Conservation (phyloP, 148 eudicot species). For the Arctostaphylos glauca region DNA sequence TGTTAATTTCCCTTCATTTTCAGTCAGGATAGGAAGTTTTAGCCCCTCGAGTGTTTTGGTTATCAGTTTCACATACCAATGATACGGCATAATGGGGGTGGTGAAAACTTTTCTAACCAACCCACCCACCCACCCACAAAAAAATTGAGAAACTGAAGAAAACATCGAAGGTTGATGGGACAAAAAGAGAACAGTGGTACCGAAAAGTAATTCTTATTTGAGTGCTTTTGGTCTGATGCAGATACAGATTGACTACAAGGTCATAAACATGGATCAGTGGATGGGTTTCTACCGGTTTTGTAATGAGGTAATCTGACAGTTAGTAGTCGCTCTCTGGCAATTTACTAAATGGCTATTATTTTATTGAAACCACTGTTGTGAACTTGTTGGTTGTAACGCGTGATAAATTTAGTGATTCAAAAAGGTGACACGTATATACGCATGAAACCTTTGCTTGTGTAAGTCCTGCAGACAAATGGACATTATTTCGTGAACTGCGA, state of each 20-base stretch:
- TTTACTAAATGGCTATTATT: background rate
- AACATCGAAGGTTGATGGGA: background rate
- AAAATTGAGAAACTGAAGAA: background rate
- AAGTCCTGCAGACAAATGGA: background rate
- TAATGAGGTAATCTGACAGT: slow-evolving; percentile 58
- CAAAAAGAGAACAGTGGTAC: background rate
- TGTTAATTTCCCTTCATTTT: background rate
- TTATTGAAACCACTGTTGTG: background rate
- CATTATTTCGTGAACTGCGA: background rate
- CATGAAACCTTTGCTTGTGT: background rate
- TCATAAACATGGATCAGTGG: slow-evolving; percentile 96
- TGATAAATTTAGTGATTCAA: background rate
- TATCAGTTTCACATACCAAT: background rate
- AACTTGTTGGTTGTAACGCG: background rate
- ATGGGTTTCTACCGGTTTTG: slow-evolving; percentile 88
- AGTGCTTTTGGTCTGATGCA: slow-evolving; percentile 30
- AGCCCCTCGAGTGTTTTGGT: background rate
- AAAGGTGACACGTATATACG: background rate
- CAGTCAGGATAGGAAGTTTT: background rate
- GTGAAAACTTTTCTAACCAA: background rate
- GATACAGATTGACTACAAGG: slow-evolving; percentile 88
- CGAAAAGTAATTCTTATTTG: slow-evolving; percentile 12
- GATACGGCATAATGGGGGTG: background rate
- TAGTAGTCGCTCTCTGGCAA: background rate
- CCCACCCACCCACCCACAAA: background rate